These are phyloP conservation scores for Gentiana straminea DNA, from an alignment of 257 asterid species.

Conservation along the genomic window DNA sequence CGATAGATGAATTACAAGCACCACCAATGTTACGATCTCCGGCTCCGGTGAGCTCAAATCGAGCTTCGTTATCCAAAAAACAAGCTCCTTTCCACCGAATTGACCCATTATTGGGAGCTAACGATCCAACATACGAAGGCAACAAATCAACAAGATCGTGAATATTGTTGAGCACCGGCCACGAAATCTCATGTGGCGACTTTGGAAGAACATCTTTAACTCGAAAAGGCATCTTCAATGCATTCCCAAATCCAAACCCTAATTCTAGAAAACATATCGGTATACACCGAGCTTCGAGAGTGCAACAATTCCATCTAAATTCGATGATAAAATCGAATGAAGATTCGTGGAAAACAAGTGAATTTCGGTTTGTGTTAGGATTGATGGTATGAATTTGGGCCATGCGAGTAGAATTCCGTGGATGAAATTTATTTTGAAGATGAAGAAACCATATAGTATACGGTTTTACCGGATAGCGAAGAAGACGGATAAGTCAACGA, in stretches of 20 bases:
- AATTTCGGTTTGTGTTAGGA: too few relatives aligned
- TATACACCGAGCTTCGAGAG: conserved; percentile 20
- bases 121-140: conserved; percentile 77
- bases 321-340: too few relatives aligned
- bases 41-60: conserved; percentile 42
- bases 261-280: conserved; percentile 33
- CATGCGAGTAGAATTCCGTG: too few relatives aligned
- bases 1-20: conserved; percentile 57
- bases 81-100: conserved; percentile 91
- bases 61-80: conserved; percentile 62
- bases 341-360: too few relatives aligned
- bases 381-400: too few relatives aligned
- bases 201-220: conserved; percentile 82
- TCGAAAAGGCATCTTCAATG: conserved; percentile 68
- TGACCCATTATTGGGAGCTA: conserved; percentile 79
- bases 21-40: conserved; percentile 91
- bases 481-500: too few relatives aligned
- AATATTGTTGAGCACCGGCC: conserved; percentile 78
- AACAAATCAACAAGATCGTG: conserved; percentile 87
- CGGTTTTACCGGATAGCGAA: too few relatives aligned
- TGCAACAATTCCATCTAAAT: background rate
- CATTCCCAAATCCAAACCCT: conserved; percentile 50
- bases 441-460: too few relatives aligned
- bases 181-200: conserved; percentile 76
- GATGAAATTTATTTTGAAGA: too few relatives aligned